These are phyloP conservation scores for Phytophthora aleatoria DNA, from an alignment of 352 stramenopile species.

Conservation along the genomic window DNA sequence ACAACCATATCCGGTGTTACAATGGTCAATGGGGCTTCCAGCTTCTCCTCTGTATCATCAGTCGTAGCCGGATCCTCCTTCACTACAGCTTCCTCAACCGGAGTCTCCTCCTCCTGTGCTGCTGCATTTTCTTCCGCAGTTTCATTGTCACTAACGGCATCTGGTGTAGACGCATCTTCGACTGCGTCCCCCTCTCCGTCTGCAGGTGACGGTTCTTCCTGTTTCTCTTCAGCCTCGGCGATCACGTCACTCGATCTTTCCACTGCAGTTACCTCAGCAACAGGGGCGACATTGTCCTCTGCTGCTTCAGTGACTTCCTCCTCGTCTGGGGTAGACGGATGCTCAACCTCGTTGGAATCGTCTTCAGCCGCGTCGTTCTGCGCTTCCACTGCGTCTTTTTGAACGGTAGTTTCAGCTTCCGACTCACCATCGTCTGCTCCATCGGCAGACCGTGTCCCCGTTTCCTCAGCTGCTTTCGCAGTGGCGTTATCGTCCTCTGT, in stretches of 20 bases:
- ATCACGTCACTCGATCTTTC: conserved; percentile 8
- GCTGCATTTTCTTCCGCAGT: neutral
- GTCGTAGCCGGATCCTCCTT: neutral
- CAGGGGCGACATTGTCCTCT: neutral
- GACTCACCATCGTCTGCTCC: neutral
- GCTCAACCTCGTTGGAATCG: conserved; percentile 1
- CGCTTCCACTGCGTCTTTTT: conserved; percentile 9
- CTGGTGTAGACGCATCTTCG: conserved; percentile 3
- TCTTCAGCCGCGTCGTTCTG: conserved; percentile 5
- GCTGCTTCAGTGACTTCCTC: neutral
- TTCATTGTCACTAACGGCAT: conserved; percentile 11
- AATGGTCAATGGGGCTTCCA: conserved; percentile 24
- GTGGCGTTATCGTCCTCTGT: conserved; percentile 11
- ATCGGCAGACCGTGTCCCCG: neutral
- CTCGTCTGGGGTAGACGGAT: conserved; percentile 12
- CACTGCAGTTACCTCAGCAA: neutral
- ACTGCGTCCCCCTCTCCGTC: neutral
- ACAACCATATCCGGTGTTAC: conserved; percentile 6
- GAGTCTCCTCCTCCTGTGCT: neutral
- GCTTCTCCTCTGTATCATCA: conserved; percentile 1
- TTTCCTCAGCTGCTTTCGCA: conserved; percentile 4
- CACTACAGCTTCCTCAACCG: conserved; percentile 3
- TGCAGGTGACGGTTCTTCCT: conserved; percentile 8
- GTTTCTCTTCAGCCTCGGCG: conserved; percentile 4
- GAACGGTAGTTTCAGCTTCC: neutral